Evolutionary conservation across 352 stramenopile genomes (phyloP).

Genomic region (Globisporangium carolinianum): DNA sequence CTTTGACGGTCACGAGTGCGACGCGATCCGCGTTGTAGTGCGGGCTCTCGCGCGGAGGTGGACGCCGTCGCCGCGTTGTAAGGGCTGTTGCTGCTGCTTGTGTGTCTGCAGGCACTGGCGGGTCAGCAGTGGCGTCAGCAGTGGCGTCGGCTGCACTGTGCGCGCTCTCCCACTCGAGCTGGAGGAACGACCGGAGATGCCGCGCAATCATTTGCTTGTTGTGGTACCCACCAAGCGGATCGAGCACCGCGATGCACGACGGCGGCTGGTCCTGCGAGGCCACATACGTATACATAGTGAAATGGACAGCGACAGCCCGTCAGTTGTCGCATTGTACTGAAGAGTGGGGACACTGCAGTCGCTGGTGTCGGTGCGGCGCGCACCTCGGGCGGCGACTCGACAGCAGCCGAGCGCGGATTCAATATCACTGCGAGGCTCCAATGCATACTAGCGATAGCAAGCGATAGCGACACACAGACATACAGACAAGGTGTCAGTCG

Average conservation of each 20-base stretch:
- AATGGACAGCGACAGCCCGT: no score
- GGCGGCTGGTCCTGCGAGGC: constrained; percentile 20
- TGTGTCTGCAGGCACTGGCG: not conserved
- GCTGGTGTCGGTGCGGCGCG: not conserved
- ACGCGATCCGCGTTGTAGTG: constrained; percentile 33
- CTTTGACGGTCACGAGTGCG: constrained; percentile 25
- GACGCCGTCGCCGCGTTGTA: not conserved
- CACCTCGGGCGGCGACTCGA: constrained; percentile 24
- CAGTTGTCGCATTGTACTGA: no score
- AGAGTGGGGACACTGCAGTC: no score
- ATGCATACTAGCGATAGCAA: constrained; percentile 35
- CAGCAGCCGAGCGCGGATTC: constrained; percentile 45
- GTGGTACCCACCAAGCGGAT: constrained; percentile 70
- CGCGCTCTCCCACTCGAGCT: constrained; percentile 42
- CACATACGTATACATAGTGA: no score
- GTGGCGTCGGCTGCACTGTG: not conserved
- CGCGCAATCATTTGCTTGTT: constrained; percentile 45
- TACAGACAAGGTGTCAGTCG: not conserved
- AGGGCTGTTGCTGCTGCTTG: not conserved
- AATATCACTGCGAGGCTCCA: constrained; percentile 81
- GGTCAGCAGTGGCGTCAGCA: constrained; percentile 4
- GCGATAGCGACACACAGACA: not conserved
- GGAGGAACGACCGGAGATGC: constrained; percentile 54
- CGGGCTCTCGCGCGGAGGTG: not conserved
- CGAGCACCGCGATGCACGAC: constrained; percentile 58